These are phyloP conservation scores for Pseudogymnoascus sp. DNA, from an alignment of 2,329 filamentous ascomycete species.

Conservation along the genomic window DNA sequence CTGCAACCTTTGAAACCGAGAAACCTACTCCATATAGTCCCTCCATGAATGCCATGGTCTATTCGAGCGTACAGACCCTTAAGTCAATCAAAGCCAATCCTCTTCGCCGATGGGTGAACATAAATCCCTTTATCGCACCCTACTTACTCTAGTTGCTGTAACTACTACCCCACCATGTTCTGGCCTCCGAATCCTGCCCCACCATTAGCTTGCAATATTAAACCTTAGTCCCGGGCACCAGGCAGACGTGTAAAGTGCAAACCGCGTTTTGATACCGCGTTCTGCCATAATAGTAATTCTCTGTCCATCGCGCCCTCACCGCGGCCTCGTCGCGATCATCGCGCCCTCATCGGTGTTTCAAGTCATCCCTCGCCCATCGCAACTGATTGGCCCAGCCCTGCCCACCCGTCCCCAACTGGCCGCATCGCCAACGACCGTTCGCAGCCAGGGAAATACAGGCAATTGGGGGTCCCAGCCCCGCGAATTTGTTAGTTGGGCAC, in stretches of 20 bases:
- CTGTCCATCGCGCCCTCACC: neutral
- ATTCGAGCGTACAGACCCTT: neutral
- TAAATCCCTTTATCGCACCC: neutral
- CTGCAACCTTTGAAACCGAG: neutral
- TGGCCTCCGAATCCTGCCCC: neutral
- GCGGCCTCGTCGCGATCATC: neutral
- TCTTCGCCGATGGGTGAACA: neutral
- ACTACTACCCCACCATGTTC: neutral
- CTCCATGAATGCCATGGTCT: neutral
- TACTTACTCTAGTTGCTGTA: neutral
- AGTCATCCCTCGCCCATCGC: neutral
- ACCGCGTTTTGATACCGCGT: neutral
- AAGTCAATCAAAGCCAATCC: neutral
- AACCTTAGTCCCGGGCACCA: neutral
- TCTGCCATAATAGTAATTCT: too few relatives aligned
- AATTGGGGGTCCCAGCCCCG: constrained; percentile 5
- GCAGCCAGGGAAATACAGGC: constrained; percentile 1
- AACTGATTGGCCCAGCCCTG: constrained; percentile 4
- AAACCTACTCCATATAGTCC: neutral
- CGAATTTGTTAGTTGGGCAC: neutral
- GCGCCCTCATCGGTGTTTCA: neutral
- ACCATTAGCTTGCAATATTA: neutral
- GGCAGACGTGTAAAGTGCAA: neutral
- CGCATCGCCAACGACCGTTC: neutral
- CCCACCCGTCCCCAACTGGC: constrained; percentile 1